phyloP scores from a whole-genome alignment of 2,329 filamentous ascomycete species.

The Amphichorda felina region DNA sequence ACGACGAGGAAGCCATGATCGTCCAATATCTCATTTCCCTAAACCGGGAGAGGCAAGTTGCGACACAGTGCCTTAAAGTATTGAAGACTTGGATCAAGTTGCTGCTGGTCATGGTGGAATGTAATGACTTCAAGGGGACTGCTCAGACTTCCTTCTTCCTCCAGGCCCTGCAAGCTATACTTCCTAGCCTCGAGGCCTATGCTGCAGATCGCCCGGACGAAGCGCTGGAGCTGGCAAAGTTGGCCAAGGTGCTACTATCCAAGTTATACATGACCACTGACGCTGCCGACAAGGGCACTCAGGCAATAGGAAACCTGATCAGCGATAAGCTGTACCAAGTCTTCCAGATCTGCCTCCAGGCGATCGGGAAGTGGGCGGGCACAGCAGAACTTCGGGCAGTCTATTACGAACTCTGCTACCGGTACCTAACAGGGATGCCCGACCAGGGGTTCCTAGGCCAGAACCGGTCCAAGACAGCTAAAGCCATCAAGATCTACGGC shows the following conservation, averaged over 20 bases:
- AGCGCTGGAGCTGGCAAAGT: slow-evolving; percentile 62
- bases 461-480: slow-evolving; percentile 52
- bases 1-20: slow-evolving; percentile 47
- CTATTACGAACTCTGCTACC: slow-evolving; percentile 86
- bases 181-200: slow-evolving; percentile 76
- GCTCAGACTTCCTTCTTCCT: slow-evolving; percentile 69
- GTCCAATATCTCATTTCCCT: slow-evolving; percentile 48
- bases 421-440: slow-evolving; percentile 64
- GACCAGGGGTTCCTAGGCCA: slow-evolving; percentile 35
- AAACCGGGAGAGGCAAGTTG: slow-evolving; percentile 51
- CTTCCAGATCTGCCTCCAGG: slow-evolving; percentile 76
- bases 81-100: slow-evolving; percentile 78
- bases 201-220: slow-evolving; percentile 57
- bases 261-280: slow-evolving; percentile 48
- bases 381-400: slow-evolving; percentile 63
- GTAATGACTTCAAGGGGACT: slow-evolving; percentile 64
- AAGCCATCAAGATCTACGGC: slow-evolving; percentile 56
- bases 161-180: slow-evolving; percentile 74
- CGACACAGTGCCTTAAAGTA: slow-evolving; percentile 48
- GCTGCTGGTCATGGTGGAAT: slow-evolving; percentile 70
- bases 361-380: slow-evolving; percentile 62
- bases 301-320: slow-evolving; percentile 55
- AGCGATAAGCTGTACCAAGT: slow-evolving; percentile 86
- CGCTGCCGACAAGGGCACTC: slow-evolving; percentile 26
- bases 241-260: slow-evolving; percentile 63